Base-by-base conservation (phyloP, 2,329 filamentous ascomycete species). In the Clonostachys solani region DNA sequence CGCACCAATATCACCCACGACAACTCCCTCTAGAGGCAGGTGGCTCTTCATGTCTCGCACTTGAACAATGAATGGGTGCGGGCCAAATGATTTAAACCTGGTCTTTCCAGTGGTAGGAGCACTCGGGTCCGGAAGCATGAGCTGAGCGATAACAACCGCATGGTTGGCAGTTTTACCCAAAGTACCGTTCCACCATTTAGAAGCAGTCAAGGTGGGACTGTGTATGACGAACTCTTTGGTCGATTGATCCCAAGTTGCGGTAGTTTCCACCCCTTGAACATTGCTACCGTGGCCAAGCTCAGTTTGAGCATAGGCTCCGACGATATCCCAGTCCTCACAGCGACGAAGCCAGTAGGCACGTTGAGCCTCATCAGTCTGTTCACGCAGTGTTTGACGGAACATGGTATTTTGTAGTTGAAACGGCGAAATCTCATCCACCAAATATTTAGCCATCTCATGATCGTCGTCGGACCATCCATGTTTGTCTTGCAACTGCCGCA, bases 131-230 rank as follows among this genome's bases (percentile, higher is more conserved):
- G 36, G 36, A 40, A 90, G 77, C 51, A 84, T 78, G 23, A 92
- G 73, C 65, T 91, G 87, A 1, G 88, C 87, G 75, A 92, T 89
- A 4, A 92, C 86, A 4, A 89, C 81, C 2, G 87, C 87, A 59
- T 89, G 77, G 60, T 89, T 91, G 38, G 88, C 87, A 4, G 84
- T 84, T 55, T 84, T 77, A 45, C 87, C 88, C 5, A 92, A 74
- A 12, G 85, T 87, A 2, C 87, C 87, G 56, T 90, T 90, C 87
- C 87, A 92, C 87, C 87, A 92, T 61, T 92, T 92, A 34, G 84
- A 86, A 1, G 87, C 80, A 3, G 87, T 91, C 48, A 91, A 72
- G 51, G 81, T 74, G 12, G 87, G 87, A 1, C 85, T 89, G 65
- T 90, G 82, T 34, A 91, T 73, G 15, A 74, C 83, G 57, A 91